Evolutionary conservation across 257 asterid genomes (phyloP), one percentile per base, ranked within the genome.

Genomic region (Prunella vulgaris): DNA sequence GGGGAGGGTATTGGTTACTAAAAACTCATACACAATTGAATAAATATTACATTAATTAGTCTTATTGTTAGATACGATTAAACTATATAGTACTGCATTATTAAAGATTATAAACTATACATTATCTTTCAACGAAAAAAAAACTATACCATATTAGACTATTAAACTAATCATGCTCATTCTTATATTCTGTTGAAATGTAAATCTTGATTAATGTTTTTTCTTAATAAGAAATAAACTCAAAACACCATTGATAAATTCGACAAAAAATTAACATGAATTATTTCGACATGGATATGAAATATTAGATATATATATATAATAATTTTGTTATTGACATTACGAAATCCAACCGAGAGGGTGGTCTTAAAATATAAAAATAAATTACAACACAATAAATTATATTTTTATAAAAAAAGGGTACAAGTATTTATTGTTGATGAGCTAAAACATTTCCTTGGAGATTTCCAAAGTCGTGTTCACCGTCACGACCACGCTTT

Each of bases 401-500:
- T 32, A 35, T 40, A 21, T 22, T 56, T n/a, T 28, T 12, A 33
- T 8, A 37, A 35, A 59, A 60, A 35, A 14, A 62, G 14, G 40
- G 33, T 69, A 74, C 62, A 57, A 61, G 51, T 60, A 67, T 73
- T 54, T 53, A 73, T 46, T 63, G 57, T 10, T 35, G 20, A 17
- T 10, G 17, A 59, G 35, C 72, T 28, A 35, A 18, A 66, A 61
- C 67, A 53, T 17, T n/a, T 54, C 48, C 44, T 49, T 37, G 61
- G 53, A 79, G 79, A 62, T 66, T 82, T 70, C 74, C 85, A 76
- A 83, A 66, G 79, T 60, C 38, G 59, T 73, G 85, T 86, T 80
- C 86, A 75, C 81, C 95, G 92, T 90, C 71, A 82, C 82, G 92
- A 90, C 92, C 93, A 86, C 97, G 95, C 49, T 86, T 54, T 82